Conservation (phyloP, 2,329 filamentous ascomycete genomes). For the Penicillium glabrum region DNA sequence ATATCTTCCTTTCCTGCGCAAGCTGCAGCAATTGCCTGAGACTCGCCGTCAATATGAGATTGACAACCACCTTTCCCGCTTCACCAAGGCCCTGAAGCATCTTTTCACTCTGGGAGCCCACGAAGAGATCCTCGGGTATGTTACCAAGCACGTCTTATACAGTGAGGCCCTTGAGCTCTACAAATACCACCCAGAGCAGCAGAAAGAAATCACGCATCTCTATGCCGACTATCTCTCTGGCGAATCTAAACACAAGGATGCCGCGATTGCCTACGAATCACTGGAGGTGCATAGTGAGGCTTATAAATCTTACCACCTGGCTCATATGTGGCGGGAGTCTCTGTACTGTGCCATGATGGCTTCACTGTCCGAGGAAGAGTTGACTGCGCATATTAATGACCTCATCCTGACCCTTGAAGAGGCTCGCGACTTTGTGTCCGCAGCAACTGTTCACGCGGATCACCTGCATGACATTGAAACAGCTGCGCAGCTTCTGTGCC, state of each 20-base stretch:
- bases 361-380: slow-evolving; percentile 59
- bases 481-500: slow-evolving; percentile 78
- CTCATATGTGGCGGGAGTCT: slow-evolving; percentile 88
- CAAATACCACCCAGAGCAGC: slow-evolving; percentile 71
- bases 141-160: slow-evolving; percentile 77
- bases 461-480: slow-evolving; percentile 71
- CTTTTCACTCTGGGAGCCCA: slow-evolving; percentile 73
- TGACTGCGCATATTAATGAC: slow-evolving; percentile 67
- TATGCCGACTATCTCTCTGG: slow-evolving; percentile 78
- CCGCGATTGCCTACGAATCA: slow-evolving; percentile 85
- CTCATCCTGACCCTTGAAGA: slow-evolving; percentile 78
- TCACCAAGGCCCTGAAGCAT: slow-evolving; percentile 73
- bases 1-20: slow-evolving; percentile 91
- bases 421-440: slow-evolving; percentile 77
- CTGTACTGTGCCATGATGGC: slow-evolving; percentile 75
- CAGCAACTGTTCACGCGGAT: slow-evolving; percentile 77
- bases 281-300: slow-evolving; percentile 72
- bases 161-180: slow-evolving; percentile 74
- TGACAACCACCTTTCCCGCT: slow-evolving; percentile 79
- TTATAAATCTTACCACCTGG: slow-evolving; percentile 78
- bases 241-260: slow-evolving; percentile 77
- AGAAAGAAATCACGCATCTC: slow-evolving; percentile 68
- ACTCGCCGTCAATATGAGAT: slow-evolving; percentile 77
- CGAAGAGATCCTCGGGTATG: slow-evolving; percentile 75
- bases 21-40: slow-evolving; percentile 71